Base-by-base conservation (phyloP, 2,329 filamentous ascomycete genomes). In the Hypoxylon sp. region DNA sequence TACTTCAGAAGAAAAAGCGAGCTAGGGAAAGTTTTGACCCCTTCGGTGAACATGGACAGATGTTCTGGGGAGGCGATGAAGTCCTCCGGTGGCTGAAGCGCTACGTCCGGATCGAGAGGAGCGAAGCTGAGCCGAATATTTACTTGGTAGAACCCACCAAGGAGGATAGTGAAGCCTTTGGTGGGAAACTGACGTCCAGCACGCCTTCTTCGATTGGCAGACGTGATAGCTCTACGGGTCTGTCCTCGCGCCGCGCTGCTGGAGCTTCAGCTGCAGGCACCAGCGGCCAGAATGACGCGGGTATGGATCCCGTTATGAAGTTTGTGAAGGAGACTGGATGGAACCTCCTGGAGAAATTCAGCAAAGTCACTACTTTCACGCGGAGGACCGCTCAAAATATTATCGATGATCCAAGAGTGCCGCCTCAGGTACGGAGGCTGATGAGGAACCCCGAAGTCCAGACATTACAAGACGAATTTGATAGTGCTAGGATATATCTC, bases 51-150 rank as follows among this genome's bases (percentile, higher is more conserved):
- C 86, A 86, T 68, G 95, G 95, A 0, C 88, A 92, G 76, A 90
- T 97, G 84, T 98, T 97, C 75, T 99, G 96, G 96, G 96, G 96
- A 60, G 96, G 96, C 4, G 96, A 99, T 76, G 95, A 99, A 80
- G 91, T 98, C 0, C 78, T 99, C 49, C 86, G 93, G 58, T 99
- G 96, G 96, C 75, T 99, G 72, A 92, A 89, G 76, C 85, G 90
- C 76, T 97, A 97, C 78, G 87, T 96, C 5, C 85, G 84, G 18
- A 88, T 99, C 12, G 92, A 98, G 78, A 85, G 93, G 63, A 96
- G 93, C 33, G 88, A 85, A 0, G 93, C 92, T 0, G 96, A 99
- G 75, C 91, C 92, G 0, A 97, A 93, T 70, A 91, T 97, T 24
- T 99, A 97, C 75, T 83, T 99, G 22, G 86, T 99, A 38, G 93